A percentile compares a stretch with the other conserved stretches of the same genome.
These are phyloP conservation scores for Punctularia strigosozonata DNA, from an alignment of 768 basidiomycete genomes.

Conservation along the genomic window DNA sequence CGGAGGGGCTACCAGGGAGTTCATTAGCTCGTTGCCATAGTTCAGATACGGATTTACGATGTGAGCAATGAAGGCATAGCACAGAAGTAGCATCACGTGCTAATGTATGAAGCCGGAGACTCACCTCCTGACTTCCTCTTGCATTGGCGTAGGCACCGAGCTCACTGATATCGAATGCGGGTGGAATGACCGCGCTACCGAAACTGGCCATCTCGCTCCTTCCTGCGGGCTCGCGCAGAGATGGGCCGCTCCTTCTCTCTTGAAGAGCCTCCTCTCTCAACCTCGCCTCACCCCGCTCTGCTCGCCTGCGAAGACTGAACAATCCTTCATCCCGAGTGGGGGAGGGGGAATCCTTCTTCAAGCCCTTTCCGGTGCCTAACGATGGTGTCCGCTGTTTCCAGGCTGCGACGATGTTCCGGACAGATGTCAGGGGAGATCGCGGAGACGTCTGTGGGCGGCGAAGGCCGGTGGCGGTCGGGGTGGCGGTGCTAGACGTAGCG, in stretches of 20 bases:
- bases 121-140: constrained; percentile 31
- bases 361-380: constrained; percentile 10
- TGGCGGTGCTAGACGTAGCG: constrained; percentile 19
- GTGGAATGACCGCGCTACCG: constrained; percentile 25
- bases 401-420: constrained; percentile 66
- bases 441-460: constrained; percentile 54
- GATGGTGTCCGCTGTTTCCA: constrained; percentile 71
- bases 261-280: constrained; percentile 8
- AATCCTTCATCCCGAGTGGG: constrained; percentile 28
- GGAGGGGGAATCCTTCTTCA: constrained; percentile 8
- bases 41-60: background rate
- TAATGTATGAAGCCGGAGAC: constrained; percentile 11
- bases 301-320: constrained; percentile 38
- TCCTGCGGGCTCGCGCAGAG: constrained; percentile 3
- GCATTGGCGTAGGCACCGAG: constrained; percentile 28
- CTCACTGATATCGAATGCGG: constrained; percentile 35
- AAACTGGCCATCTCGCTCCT: constrained; percentile 14
- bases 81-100: no score
- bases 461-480: constrained; percentile 38
- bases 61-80: no score
- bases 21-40: background rate
- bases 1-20: constrained; percentile 59
- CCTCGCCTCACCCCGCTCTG: constrained; percentile 20
- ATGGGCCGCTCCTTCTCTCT: constrained; percentile 6
- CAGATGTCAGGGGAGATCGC: constrained; percentile 59